phyloP scores from a whole-genome alignment of 148 eudicot species.

The Arctostaphylos glauca region DNA sequence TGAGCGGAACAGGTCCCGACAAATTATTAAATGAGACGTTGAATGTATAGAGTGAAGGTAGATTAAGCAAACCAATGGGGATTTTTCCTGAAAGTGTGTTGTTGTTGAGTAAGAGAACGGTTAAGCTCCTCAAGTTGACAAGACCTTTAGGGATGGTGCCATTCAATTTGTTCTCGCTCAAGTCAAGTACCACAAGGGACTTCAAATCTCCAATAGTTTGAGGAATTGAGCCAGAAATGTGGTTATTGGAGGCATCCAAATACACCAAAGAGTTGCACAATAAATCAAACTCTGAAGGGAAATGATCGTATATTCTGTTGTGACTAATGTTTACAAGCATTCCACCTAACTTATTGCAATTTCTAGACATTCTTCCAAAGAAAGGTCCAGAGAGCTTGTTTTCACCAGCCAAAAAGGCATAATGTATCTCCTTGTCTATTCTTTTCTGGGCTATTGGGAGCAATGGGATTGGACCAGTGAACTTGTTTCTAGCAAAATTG shows the following conservation, averaged over 20 bases:
- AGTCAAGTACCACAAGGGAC: slow-evolving; percentile 25
- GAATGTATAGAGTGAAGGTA: slow-evolving; percentile 13
- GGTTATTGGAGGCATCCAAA: slow-evolving; percentile 35
- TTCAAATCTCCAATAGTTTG: slow-evolving; percentile 11
- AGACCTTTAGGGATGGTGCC: slow-evolving; percentile 25
- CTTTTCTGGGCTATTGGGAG: slow-evolving; percentile 26
- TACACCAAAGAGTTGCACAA: slow-evolving; percentile 26
- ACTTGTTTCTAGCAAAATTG: slow-evolving; percentile 33
- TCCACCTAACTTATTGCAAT: slow-evolving; percentile 19
- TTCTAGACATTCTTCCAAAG: slow-evolving; percentile 18
- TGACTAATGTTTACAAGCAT: slow-evolving; percentile 27
- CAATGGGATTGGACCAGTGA: slow-evolving; percentile 24
- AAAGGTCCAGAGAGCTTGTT: slow-evolving; percentile 27
- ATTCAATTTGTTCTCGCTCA: slow-evolving; percentile 18
- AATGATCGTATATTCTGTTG: slow-evolving; percentile 28
- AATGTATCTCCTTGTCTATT: slow-evolving; percentile 14
- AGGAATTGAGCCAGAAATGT: slow-evolving; percentile 29
- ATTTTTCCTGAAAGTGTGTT: slow-evolving; percentile 25
- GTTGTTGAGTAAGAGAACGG: slow-evolving; percentile 34
- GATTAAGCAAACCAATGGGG: slow-evolving; percentile 20
- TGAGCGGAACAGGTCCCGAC: slow-evolving; percentile 18
- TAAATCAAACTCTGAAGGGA: slow-evolving; percentile 22
- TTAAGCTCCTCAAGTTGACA: slow-evolving; percentile 22
- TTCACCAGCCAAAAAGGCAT: slow-evolving; percentile 32
- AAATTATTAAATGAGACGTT: slow-evolving; percentile 28